Evolutionary conservation across 177 flowering plant genomes (phyloP), one percentile per base, ranked within the genome.

Genomic region (Vitis hybrid): DNA sequence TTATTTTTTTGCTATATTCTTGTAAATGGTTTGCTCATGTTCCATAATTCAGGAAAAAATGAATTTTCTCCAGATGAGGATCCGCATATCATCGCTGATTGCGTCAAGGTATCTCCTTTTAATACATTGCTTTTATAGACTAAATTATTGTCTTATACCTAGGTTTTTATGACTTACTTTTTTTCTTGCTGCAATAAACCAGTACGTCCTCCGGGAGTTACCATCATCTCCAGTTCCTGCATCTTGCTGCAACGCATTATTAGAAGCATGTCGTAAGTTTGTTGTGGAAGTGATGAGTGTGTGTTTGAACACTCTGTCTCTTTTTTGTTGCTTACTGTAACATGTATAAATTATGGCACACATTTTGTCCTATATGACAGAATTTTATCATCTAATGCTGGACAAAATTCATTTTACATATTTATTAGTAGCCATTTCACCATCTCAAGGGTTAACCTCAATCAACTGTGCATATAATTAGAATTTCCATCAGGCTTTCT

Each of bases 171-270:
- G 45, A 39, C 45, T 5, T 39, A 39, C 45, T 39, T 39, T 39
- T 26, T 66, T 74, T 31, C 51, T 51, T 72, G 64, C 60, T 31
- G 11, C 12, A 39, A 33, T 82, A 19, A 72, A 76, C 31, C 86
- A 95, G 98, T 81, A 90, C 79, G 78, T 93, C 49, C 78, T 93
- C 65, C 92, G 99, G 48, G 98, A 91, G 83, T 80, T 95, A 78
- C 99, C 99, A 72, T 91, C 98, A 67, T 90, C 93, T 80, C 99
- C 99, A 60, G 94, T 95, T 73, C 98, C 99, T 49, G 95, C 99
- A 73, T 87, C 99, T 68, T 95, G 99, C 83, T 95, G 99, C 85
- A 89, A 86, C 70, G 94, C 97, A 58, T 81, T 95, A 26, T 78
- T 95, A 59, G 93, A 90, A 85, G 98, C 99, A 66, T 87, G 76